Evolutionary conservation across 2,329 filamentous ascomycete species (phyloP).

Genomic region (Nemania sp.): DNA sequence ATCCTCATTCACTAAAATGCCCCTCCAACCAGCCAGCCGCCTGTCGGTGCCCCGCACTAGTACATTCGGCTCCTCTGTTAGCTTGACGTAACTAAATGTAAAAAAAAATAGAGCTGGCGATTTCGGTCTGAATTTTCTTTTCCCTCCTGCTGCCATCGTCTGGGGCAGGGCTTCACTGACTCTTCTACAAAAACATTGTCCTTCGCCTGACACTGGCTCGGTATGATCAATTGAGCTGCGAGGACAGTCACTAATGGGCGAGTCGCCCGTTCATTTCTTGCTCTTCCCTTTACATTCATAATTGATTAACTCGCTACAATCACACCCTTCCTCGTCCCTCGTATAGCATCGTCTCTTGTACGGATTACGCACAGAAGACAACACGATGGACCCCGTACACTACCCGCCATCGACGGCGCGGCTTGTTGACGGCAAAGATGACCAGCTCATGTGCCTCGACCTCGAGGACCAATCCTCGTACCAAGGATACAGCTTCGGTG

Average conservation of each 20-base stretch:
- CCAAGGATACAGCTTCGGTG: conserved; percentile 96
- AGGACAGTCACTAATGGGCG: conserved; percentile 31
- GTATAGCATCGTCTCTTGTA: neutral
- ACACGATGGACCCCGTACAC: conserved; percentile 45
- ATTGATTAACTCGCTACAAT: no score
- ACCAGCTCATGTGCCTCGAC: conserved; percentile 80
- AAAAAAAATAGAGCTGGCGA: conserved; percentile 22
- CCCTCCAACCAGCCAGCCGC: conserved; percentile 21
- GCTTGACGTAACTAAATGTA: conserved; percentile 24
- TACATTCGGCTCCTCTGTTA: conserved; percentile 18
- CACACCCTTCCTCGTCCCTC: no score
- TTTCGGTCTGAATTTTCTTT: conserved; percentile 23
- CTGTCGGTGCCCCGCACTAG: conserved; percentile 23
- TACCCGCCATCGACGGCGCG: conserved; percentile 65
- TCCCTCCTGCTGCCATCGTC: conserved; percentile 3
- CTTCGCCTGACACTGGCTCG: conserved; percentile 11
- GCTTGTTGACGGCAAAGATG: conserved; percentile 54
- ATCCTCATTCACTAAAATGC: conserved; percentile 4
- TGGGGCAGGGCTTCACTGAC: no score
- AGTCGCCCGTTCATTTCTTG: conserved; percentile 16
- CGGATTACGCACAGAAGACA: neutral
- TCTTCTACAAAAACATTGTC: no score
- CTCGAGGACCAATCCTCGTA: conserved; percentile 89
- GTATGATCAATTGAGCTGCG: conserved; percentile 26
- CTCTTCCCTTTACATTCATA: conserved; percentile 5